These are phyloP conservation scores for Penicillium crystallinum DNA, from an alignment of 495 filamentous ascomycete genomes.

Conservation along the genomic window DNA sequence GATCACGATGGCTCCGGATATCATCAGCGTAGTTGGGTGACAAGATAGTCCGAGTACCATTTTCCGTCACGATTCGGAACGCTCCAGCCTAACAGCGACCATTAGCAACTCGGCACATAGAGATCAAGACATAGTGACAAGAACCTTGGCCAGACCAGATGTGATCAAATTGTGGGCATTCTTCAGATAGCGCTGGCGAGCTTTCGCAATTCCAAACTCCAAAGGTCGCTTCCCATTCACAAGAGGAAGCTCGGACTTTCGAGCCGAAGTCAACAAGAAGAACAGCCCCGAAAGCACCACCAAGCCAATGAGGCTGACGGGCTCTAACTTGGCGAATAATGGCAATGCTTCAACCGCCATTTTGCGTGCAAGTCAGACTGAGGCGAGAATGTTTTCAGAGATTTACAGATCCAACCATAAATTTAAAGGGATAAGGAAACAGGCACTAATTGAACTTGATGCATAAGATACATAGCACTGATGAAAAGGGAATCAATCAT, in stretches of 20 bases:
- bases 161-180: not conserved
- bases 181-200: not conserved
- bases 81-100: not conserved
- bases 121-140: not conserved
- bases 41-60: slow-evolving; percentile 3
- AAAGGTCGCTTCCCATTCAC: not conserved
- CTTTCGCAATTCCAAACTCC: not conserved
- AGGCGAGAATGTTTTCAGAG: not conserved
- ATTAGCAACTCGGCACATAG: not conserved
- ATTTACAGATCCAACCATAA: not conserved
- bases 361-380: not conserved
- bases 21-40: slow-evolving; percentile 5
- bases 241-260: not conserved
- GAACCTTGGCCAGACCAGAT: not conserved
- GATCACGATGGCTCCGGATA: not conserved
- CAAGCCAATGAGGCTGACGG: not conserved
- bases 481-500: not conserved
- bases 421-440: not conserved
- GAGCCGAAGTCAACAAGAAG: not conserved
- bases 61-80: slow-evolving; percentile 4
- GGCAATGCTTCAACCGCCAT: not conserved
- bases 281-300: not conserved
- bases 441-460: not conserved
- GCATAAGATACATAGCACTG: not conserved
- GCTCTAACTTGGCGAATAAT: not conserved